Conservation (phyloP, 2,329 filamentous ascomycete species). For the Chrysoporthe puriensis region DNA sequence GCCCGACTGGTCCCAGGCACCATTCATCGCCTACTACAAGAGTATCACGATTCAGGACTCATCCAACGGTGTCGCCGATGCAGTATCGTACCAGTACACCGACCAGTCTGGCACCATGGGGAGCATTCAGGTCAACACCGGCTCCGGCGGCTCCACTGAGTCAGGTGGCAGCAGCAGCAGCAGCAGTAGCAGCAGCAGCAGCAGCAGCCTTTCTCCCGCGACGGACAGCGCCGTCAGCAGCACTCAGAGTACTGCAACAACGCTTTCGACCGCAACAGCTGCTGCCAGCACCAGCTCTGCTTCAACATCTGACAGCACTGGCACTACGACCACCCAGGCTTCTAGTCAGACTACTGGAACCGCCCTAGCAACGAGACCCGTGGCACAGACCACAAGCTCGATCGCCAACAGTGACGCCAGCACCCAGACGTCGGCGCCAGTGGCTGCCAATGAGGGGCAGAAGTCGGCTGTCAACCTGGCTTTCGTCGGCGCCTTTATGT, state of each 20-base stretch:
- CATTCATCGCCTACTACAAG: slow-evolving; percentile 62
- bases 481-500: slow-evolving; percentile 30
- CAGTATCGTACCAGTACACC: slow-evolving; percentile 56
- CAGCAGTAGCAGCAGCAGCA: slow-evolving; percentile 29
- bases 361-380: slow-evolving; percentile 1
- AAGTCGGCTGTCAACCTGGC: slow-evolving; percentile 31
- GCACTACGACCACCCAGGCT: slow-evolving; percentile 26
- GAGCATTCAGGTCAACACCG: slow-evolving; percentile 55
- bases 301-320: slow-evolving; percentile 23
- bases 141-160: slow-evolving; percentile 36
- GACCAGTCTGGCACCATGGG: slow-evolving; percentile 53
- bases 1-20: slow-evolving; percentile 54
- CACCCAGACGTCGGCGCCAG: slow-evolving; percentile 25
- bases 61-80: slow-evolving; percentile 51
- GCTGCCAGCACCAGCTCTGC: slow-evolving; percentile 27
- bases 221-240: slow-evolving; percentile 30
- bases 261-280: slow-evolving; percentile 20
- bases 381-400: slow-evolving; percentile 26
- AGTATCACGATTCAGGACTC: slow-evolving; percentile 58
- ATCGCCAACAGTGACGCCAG: slow-evolving; percentile 28
- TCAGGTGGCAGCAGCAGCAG: slow-evolving; percentile 30
- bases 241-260: slow-evolving; percentile 33
- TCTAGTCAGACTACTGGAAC: slow-evolving; percentile 10
- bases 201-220: slow-evolving; percentile 17
- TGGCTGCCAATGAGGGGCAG: slow-evolving; percentile 31